These are phyloP conservation scores for Galium porrigens DNA, from an alignment of 305 asterid species.

Conservation along the genomic window DNA sequence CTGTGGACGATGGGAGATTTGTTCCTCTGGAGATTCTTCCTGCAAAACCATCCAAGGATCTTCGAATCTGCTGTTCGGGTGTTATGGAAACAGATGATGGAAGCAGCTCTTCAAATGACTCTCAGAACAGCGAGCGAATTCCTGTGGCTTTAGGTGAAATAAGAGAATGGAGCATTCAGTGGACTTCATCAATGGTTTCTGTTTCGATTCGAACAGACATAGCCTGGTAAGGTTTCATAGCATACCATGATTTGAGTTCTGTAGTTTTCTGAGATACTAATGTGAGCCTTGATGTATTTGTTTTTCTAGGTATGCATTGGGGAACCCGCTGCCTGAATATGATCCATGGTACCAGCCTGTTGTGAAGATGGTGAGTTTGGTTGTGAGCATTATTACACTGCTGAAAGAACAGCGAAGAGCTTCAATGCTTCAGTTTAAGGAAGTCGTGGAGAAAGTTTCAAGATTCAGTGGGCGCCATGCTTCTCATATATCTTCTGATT, in stretches of 20 bases:
- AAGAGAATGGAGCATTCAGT: constrained; percentile 16
- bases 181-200: constrained; percentile 2
- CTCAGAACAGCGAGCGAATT: not conserved
- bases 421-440: constrained; percentile 14
- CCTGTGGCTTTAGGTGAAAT: constrained; percentile 12
- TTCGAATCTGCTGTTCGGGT: constrained; percentile 11
- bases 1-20: constrained; percentile 6
- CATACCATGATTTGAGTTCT: not conserved
- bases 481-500: constrained; percentile 12
- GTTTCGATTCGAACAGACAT: constrained; percentile 14
- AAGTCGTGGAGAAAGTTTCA: constrained; percentile 14
- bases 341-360: constrained; percentile 17
- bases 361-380: constrained; percentile 11
- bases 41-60: constrained; percentile 6
- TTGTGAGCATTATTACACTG: constrained; percentile 4
- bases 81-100: constrained; percentile 8
- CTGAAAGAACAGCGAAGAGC: constrained; percentile 18
- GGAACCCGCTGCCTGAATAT: constrained; percentile 13
- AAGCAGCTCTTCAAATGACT: constrained; percentile 4
- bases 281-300: not conserved
- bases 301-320: constrained; percentile 13
- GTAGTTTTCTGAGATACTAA: not conserved
- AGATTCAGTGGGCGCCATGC: constrained; percentile 11
- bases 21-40: constrained; percentile 15
- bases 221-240: constrained; percentile 13